A percentile compares a stretch with the other conserved stretches of the same genome.
Conservation (phyloP, 345 rosid species). For the Barbarea vulgaris region DNA sequence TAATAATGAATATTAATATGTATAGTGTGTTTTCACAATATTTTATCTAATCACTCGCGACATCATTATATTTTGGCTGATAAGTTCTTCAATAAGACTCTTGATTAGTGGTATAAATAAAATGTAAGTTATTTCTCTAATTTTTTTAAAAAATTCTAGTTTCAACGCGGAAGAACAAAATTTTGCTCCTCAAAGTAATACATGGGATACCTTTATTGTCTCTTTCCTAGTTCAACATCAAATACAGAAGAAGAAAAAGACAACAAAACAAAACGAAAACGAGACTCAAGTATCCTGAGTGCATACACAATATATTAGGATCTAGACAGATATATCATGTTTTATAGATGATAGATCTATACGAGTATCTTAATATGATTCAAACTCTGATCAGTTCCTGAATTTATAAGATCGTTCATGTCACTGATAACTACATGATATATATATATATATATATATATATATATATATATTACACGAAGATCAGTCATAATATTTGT, state of each 20-base stretch:
- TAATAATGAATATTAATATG: no score
- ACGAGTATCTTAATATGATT: neutral
- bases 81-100: neutral
- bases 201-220: neutral
- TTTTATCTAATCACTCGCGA: neutral
- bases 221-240: no score
- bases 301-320: neutral
- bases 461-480: no score
- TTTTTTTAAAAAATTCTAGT: no score
- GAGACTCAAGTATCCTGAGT: neutral
- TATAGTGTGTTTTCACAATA: no score
- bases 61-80: neutral
- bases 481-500: neutral
- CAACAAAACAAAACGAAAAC: neutral
- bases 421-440: neutral
- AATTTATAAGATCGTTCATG: neutral
- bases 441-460: conserved; percentile 9
- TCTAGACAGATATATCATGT: neutral
- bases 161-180: neutral
- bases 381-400: neutral
- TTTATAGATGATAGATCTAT: neutral
- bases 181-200: neutral
- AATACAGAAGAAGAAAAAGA: no score
- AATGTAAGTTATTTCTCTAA: neutral
- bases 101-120: neutral